phyloP scores from a whole-genome alignment of 192 early-diverging fungal genomes.

The Helicostylum pulchrum region DNA sequence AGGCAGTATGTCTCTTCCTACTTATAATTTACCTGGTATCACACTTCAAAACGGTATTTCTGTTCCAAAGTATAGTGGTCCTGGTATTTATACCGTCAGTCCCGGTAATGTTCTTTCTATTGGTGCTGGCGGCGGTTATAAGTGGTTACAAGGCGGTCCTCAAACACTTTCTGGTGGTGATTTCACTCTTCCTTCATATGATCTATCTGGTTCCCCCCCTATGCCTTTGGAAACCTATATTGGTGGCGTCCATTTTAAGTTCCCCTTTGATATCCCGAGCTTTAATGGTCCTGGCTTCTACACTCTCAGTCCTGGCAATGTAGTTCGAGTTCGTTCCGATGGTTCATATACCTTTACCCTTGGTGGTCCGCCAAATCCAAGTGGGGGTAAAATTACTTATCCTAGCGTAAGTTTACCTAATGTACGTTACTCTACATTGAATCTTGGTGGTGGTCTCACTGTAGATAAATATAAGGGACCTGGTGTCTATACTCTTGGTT shows the following conservation, averaged over 20 bases:
- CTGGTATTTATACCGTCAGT: not conserved
- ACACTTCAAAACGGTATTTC: not conserved
- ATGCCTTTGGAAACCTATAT: too few relatives aligned
- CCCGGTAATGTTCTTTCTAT: not conserved
- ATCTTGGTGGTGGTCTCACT: too few relatives aligned
- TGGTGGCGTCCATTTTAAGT: too few relatives aligned
- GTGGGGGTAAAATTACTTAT: too few relatives aligned
- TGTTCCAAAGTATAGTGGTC: not conserved
- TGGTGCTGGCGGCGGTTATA: not conserved
- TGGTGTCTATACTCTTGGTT: not conserved
- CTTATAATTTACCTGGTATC: not conserved
- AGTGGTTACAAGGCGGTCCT: not conserved
- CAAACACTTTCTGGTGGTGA: not conserved
- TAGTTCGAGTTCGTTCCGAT: too few relatives aligned
- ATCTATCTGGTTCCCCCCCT: not conserved
- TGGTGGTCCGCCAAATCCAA: too few relatives aligned
- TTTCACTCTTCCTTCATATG: not conserved
- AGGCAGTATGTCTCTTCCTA: not conserved
- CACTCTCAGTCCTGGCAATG: not conserved
- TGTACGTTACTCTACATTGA: too few relatives aligned
- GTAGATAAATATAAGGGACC: not conserved
- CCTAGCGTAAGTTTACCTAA: too few relatives aligned
- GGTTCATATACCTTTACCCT: too few relatives aligned
- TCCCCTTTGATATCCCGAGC: not conserved
- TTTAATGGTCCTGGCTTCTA: not conserved